Evolutionary conservation across 2,329 filamentous ascomycete species (phyloP).

Genomic region (Colletotrichum acutatum): DNA sequence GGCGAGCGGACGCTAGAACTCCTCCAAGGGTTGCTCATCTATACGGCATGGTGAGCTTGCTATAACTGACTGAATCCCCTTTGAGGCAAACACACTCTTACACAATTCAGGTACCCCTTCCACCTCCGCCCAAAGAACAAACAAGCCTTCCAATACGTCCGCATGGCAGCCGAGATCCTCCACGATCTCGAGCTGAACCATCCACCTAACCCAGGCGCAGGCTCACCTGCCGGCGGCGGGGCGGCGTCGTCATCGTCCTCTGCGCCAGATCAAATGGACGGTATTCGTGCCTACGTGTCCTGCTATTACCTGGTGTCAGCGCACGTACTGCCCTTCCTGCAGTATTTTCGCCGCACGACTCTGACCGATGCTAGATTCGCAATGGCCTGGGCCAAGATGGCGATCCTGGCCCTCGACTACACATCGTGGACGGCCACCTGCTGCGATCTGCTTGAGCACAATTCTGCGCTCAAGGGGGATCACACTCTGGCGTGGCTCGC

Average conservation of each 20-base stretch:
- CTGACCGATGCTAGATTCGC: conserved; percentile 46
- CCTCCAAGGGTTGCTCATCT: conserved; percentile 67
- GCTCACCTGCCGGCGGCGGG: conserved; percentile 27
- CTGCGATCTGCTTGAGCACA: conserved; percentile 54
- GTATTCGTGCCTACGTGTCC: conserved; percentile 57
- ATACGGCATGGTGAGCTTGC: conserved; percentile 63
- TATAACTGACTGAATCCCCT: not conserved
- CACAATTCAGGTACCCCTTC: conserved; percentile 60
- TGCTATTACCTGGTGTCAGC: conserved; percentile 56
- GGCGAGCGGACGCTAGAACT: conserved; percentile 68
- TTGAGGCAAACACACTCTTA: not conserved
- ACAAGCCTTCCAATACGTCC: conserved; percentile 61
- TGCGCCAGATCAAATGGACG: conserved; percentile 48
- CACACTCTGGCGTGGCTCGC: conserved; percentile 55
- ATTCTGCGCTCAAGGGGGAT: conserved; percentile 52
- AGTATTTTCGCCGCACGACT: conserved; percentile 31
- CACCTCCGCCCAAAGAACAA: conserved; percentile 63
- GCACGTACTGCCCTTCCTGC: conserved; percentile 45
- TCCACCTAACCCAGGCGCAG: conserved; percentile 43
- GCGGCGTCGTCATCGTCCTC: conserved; percentile 31
- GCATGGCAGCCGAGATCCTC: conserved; percentile 62
- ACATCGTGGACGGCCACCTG: conserved; percentile 57
- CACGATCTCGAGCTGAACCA: conserved; percentile 61
- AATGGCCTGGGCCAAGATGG: conserved; percentile 50
- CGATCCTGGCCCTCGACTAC: conserved; percentile 45